These are phyloP conservation scores for Remersonia thermophila DNA, from an alignment of 2,329 filamentous ascomycete species.

Conservation along the genomic window DNA sequence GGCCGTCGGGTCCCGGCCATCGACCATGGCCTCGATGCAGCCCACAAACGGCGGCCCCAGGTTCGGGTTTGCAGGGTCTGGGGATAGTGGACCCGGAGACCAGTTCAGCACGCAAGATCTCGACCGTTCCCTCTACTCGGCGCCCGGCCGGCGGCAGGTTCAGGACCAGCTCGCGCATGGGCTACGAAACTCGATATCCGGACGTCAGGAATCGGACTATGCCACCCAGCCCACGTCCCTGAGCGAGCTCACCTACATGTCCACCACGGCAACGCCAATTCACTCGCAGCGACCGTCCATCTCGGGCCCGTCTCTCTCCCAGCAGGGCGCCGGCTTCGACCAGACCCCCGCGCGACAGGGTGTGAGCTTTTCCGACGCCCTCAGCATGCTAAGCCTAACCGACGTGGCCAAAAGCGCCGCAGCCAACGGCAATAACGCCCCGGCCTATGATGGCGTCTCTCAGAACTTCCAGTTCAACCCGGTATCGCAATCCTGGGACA, in stretches of 20 bases:
- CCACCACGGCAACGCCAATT: conserved; percentile 30
- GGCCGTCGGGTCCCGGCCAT: conserved; percentile 17
- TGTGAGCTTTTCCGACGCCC: conserved; percentile 24
- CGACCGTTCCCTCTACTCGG: conserved; percentile 14
- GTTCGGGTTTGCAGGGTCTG: conserved; percentile 25
- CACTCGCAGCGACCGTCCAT: conserved; percentile 35
- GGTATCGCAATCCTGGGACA: conserved; percentile 33
- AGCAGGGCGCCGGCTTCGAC: conserved; percentile 27
- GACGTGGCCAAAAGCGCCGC: conserved; percentile 16
- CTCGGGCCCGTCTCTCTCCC: conserved; percentile 36
- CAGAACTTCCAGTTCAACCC: conserved; percentile 37
- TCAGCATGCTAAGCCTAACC: conserved; percentile 26
- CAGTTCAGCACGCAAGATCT: conserved; percentile 6
- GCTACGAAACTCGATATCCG: conserved; percentile 40
- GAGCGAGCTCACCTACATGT: conserved; percentile 21
- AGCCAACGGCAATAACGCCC: conserved; percentile 10
- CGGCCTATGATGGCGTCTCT: conserved; percentile 12
- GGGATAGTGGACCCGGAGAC: conserved; percentile 29
- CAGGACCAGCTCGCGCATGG: conserved; percentile 19
- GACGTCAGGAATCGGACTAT: conserved; percentile 35
- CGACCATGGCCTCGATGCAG: conserved; percentile 33
- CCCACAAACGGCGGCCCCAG: conserved; percentile 30
- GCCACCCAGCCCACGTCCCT: conserved; percentile 19
- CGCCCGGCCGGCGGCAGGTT: conserved; percentile 21
- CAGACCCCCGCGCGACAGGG: conserved; percentile 23